phyloP scores from a whole-genome alignment of 352 stramenopile species.

The Plasmopara halstedii region DNA sequence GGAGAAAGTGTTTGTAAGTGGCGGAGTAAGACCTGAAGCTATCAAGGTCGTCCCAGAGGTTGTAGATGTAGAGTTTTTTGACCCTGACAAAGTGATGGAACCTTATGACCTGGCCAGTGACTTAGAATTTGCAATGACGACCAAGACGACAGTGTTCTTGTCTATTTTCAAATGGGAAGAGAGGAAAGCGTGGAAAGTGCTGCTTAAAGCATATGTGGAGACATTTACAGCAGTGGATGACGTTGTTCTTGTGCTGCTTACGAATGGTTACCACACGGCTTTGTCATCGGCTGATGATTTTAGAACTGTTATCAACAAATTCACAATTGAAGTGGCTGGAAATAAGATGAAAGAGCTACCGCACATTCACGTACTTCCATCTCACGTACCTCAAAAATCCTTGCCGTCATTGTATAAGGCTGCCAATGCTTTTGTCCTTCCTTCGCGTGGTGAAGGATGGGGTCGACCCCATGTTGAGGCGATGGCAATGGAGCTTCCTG shows the following conservation, averaged over 20 bases:
- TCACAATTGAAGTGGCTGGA: slow-evolving; percentile 32
- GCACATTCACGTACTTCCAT: slow-evolving; percentile 51
- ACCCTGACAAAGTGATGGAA: slow-evolving; percentile 37
- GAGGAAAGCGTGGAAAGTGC: slow-evolving; percentile 85
- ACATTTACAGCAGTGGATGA: slow-evolving; percentile 52
- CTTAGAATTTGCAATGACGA: slow-evolving; percentile 21
- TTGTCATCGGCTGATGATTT: slow-evolving; percentile 44
- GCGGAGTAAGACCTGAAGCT: slow-evolving; percentile 39
- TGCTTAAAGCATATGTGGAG: slow-evolving; percentile 81
- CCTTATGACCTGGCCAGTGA: slow-evolving; percentile 45
- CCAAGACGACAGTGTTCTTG: slow-evolving; percentile 73
- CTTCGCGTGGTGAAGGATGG: slow-evolving; percentile 91
- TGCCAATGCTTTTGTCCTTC: slow-evolving; percentile 83
- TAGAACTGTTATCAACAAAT: slow-evolving; percentile 43
- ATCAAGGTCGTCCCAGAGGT: slow-evolving; percentile 80
- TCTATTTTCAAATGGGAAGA: slow-evolving; percentile 94
- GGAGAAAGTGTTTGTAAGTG: slow-evolving; percentile 58
- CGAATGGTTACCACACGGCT: slow-evolving; percentile 77
- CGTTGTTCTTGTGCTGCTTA: slow-evolving; percentile 81
- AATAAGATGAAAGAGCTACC: slow-evolving; percentile 47
- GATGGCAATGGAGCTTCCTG: slow-evolving; percentile 87
- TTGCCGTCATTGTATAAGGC: slow-evolving; percentile 70
- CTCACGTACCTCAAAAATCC: slow-evolving; percentile 43
- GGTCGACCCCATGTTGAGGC: slow-evolving; percentile 89
- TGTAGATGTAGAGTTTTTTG: slow-evolving; percentile 87